phyloP scores from a whole-genome alignment of 108 stramenopile genomes.

The Pinguiococcus pyrenoidosus region DNA sequence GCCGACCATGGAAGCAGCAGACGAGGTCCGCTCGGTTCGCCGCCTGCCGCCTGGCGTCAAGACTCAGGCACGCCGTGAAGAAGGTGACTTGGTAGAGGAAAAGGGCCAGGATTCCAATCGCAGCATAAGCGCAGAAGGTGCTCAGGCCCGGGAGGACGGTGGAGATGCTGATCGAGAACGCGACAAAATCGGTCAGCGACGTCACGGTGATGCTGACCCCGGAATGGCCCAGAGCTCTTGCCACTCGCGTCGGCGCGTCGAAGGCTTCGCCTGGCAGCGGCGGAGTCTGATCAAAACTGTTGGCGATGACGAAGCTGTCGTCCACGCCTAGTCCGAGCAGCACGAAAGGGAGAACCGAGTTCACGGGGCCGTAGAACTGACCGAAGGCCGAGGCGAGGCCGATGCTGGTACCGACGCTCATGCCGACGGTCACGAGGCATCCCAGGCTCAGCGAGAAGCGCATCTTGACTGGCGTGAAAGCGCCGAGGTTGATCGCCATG shows the following conservation, averaged over 20 bases:
- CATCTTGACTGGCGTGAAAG: conserved; percentile 4
- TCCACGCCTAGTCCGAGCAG: conserved; percentile 67
- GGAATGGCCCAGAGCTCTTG: conserved; percentile 8
- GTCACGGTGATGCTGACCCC: conserved; percentile 17
- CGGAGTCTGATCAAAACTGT: conserved; percentile 13
- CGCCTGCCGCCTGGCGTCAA: conserved; percentile 60
- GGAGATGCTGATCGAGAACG: conserved; percentile 17
- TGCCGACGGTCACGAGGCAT: conserved; percentile 38
- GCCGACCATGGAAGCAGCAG: conserved; percentile 30
- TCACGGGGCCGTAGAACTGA: conserved; percentile 56
- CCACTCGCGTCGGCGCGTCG: neutral
- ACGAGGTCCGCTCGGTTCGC: conserved; percentile 51
- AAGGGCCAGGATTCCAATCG: conserved; percentile 5
- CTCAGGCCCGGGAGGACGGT: conserved; percentile 23
- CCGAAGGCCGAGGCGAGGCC: conserved; percentile 51
- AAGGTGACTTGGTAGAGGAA: conserved; percentile 9
- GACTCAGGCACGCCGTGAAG: conserved; percentile 26
- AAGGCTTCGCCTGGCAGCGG: neutral
- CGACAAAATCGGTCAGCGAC: conserved; percentile 24
- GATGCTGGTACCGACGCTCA: conserved; percentile 52
- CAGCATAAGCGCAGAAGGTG: conserved; percentile 19
- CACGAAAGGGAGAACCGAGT: conserved; percentile 60
- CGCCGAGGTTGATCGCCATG: conserved; percentile 13
- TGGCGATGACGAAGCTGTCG: conserved; percentile 58
- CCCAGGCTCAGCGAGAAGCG: conserved; percentile 39